Percentiles rank a stretch among this genome's conserved stretches.
Evolutionary conservation across 1,139 yeast species (phyloP).

Genomic region (Hansenula anomala): DNA sequence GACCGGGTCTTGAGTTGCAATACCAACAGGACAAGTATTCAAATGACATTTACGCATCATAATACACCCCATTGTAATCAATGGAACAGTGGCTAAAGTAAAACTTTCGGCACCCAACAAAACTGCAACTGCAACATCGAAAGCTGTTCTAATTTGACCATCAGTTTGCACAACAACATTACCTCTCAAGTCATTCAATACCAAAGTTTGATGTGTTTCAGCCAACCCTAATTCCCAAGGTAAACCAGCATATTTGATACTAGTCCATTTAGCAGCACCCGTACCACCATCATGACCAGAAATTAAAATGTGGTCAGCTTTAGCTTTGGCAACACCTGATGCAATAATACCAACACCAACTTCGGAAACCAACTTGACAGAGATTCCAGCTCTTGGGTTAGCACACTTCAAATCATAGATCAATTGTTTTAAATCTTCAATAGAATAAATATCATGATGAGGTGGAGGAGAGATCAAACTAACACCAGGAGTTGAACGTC

Average conservation of each 20-base stretch:
- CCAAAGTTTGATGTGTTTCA: constrained; percentile 96
- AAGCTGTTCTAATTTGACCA: constrained; percentile 93
- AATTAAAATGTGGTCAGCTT: constrained; percentile 91
- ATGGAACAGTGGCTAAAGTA: constrained; percentile 97
- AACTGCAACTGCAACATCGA: constrained; percentile 92
- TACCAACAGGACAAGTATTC: constrained; percentile 96
- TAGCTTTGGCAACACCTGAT: constrained; percentile 98
- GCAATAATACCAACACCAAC: constrained; percentile 99
- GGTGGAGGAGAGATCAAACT: constrained; percentile 98
- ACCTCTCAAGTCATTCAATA: constrained; percentile 91
- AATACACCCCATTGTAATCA: constrained; percentile 96
- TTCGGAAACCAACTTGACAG: constrained; percentile 93
- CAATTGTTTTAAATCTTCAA: constrained; percentile 95
- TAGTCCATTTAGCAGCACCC: constrained; percentile 98
- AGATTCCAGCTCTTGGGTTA: constrained; percentile 94
- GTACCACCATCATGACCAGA: constrained; percentile 99
- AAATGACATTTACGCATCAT: constrained; percentile 93
- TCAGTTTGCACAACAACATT: constrained; percentile 94
- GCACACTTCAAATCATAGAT: constrained; percentile 95
- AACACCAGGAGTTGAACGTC: constrained; percentile 96
- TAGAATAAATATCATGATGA: constrained; percentile 96
- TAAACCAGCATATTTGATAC: constrained; percentile 93
- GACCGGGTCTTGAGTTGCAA: constrained; percentile 97
- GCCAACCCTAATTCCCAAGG: constrained; percentile 99
- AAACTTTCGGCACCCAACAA: constrained; percentile 97